Percentiles rank a stretch among this genome's conserved stretches.
Evolutionary conservation across 2,329 filamentous ascomycete genomes (phyloP).

Genomic region (Myrmaecium sp.): DNA sequence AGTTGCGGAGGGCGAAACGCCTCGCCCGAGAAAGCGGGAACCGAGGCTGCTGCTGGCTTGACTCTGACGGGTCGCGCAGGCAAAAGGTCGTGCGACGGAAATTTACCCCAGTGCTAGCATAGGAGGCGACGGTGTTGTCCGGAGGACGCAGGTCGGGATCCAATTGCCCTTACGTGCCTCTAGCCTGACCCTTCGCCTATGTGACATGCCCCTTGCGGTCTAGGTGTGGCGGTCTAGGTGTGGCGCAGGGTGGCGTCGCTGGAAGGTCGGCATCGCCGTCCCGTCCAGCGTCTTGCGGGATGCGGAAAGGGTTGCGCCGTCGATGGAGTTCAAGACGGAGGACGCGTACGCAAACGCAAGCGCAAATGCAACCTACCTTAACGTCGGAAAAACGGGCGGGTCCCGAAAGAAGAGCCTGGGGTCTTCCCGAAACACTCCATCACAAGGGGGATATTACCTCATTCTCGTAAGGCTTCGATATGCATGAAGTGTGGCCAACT

Average conservation of each 20-base stretch:
- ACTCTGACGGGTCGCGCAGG: too few species aligned
- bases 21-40: too few species aligned
- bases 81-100: too few species aligned
- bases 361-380: not conserved
- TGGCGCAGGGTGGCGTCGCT: not conserved
- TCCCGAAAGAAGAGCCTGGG: not conserved
- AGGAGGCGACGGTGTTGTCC: too few species aligned
- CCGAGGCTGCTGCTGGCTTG: too few species aligned
- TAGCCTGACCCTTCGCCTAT: constrained; percentile 1
- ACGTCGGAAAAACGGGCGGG: too few species aligned
- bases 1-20: too few species aligned
- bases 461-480: not conserved
- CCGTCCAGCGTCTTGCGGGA: too few species aligned
- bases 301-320: too few species aligned
- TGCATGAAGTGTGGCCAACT: too few species aligned
- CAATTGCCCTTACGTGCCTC: constrained; percentile 4
- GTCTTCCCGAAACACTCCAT: not conserved
- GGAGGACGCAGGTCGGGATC: constrained; percentile 16
- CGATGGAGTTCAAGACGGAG: not conserved
- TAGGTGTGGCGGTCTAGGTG: not conserved
- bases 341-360: constrained; percentile 1
- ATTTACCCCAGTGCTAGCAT: too few species aligned
- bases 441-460: not conserved
- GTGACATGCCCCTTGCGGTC: not conserved
- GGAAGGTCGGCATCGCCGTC: too few species aligned